Evolutionary conservation across 106 monocot genomes (phyloP), one percentile per base, ranked within the genome.

Genomic region (Dendrobium huoshanense): DNA sequence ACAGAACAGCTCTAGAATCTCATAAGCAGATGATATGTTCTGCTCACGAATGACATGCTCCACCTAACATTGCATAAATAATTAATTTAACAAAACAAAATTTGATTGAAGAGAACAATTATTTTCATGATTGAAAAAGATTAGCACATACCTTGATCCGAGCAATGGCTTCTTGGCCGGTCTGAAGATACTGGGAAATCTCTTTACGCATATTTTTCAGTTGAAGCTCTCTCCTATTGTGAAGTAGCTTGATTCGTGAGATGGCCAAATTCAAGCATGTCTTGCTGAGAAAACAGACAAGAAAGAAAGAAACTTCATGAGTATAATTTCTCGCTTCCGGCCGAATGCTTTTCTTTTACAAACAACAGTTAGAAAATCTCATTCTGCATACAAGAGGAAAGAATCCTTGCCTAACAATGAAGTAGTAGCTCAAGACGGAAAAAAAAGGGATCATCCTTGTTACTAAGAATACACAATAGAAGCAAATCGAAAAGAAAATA

Each of bases 31-130:
- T 65, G 91, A 79, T 61, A 93, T 84, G 80, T 95, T 93, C 77
- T 95, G 90, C 76, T 99, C 99, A 40, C 95, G 91, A 56, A 99
- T 93, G 55, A 95, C 78, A 85, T 95, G 95, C 84, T 99, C 99
- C 81, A 95, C 99, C 99, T 99, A 82, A 25, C 48, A 86, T 65
- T 51, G 80, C 72, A 8, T 17, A 77, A 55, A 75, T 18, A 18
- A 72, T 1, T 19, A 37, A 82, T 58, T 65, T 44, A 82, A 73
- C 18, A 75, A 74, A 7, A 73, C 40, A 45, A 55, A 18, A 61
- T 17, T n/a, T 80, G 55, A 67, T 24, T 45, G 16, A 2, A 22
- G 45, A 45, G 70, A 70, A 13, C 61, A 65, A 42, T 17, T 10
- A 75, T 9, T 55, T 33, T 41, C 7, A 80, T 11, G 10, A 22